These are phyloP conservation scores for Globisporangium perplexum DNA, from an alignment of 352 stramenopile genomes.

Conservation along the genomic window DNA sequence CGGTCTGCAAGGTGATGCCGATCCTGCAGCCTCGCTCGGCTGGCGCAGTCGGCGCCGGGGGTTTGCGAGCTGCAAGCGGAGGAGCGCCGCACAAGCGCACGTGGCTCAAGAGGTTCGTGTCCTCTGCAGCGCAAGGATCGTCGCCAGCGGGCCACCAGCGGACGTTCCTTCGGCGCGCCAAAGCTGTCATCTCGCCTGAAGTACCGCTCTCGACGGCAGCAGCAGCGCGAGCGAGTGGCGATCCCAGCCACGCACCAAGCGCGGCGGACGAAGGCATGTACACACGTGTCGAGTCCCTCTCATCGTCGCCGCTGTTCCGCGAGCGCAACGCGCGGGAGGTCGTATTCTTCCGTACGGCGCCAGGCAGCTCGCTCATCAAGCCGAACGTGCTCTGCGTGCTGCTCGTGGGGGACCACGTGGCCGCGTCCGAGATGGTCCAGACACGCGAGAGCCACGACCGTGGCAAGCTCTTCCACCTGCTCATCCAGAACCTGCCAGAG, in stretches of 20 bases:
- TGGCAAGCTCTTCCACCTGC: slow-evolving; percentile 66
- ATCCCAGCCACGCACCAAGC: not conserved
- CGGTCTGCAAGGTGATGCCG: slow-evolving; percentile 55
- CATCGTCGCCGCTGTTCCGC: slow-evolving; percentile 42
- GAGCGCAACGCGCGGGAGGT: slow-evolving; percentile 57
- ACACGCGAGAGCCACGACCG: slow-evolving; percentile 46
- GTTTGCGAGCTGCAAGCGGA: not conserved
- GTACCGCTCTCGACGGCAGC: slow-evolving; percentile 1
- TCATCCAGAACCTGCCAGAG: slow-evolving; percentile 63
- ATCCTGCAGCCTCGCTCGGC: slow-evolving; percentile 38
- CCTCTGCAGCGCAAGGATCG: not conserved
- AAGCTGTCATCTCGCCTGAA: slow-evolving; percentile 8
- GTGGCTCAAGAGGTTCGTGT: not conserved
- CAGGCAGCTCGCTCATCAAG: slow-evolving; percentile 53
- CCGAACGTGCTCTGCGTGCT: slow-evolving; percentile 55
- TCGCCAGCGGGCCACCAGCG: not conserved
- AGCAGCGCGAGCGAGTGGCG: not conserved
- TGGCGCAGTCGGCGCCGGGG: not conserved
- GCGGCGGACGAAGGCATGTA: slow-evolving; percentile 28
- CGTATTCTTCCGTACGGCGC: slow-evolving; percentile 61
- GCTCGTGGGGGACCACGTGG: slow-evolving; percentile 55
- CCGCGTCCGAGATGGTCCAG: slow-evolving; percentile 36
- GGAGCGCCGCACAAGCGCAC: not conserved
- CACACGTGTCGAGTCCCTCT: slow-evolving; percentile 43
- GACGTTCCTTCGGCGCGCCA: not conserved